Percentiles rank a stretch among this genome's conserved stretches.
Evolutionary conservation across 768 basidiomycete species (phyloP).

Genomic region (Lyophyllum decastes): DNA sequence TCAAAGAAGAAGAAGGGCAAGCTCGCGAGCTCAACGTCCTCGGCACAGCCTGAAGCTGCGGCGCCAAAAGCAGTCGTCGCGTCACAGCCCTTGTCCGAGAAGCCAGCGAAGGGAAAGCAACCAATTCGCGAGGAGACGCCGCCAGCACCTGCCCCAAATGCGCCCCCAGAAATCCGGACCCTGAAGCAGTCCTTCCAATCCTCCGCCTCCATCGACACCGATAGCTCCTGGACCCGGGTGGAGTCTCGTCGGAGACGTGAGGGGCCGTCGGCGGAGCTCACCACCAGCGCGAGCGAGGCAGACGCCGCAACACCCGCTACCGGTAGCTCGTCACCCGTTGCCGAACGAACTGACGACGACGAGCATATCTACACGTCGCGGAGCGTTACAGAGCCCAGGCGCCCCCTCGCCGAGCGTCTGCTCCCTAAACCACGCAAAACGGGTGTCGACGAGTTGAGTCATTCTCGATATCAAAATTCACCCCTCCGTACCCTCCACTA

Average conservation of each 20-base stretch:
- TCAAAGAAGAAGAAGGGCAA: constrained; percentile 39
- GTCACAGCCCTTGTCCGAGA: constrained; percentile 1
- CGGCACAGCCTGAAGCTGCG: background rate
- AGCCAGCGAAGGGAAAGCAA: constrained; percentile 1
- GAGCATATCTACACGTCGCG: constrained; percentile 24
- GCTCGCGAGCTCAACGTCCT: constrained; percentile 9
- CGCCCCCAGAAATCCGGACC: constrained; percentile 19
- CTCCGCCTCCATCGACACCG: constrained; percentile 47
- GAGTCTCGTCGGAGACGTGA: constrained; percentile 37
- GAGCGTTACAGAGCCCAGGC: constrained; percentile 28
- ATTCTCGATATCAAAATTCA: background rate
- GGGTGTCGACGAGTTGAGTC: constrained; percentile 67
- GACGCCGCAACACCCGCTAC: constrained; percentile 47
- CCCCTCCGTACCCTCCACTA: too few species aligned
- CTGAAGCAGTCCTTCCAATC: constrained; percentile 27
- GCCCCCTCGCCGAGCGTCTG: constrained; percentile 61
- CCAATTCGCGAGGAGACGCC: constrained; percentile 6
- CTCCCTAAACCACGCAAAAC: constrained; percentile 68
- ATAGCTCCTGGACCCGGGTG: constrained; percentile 76
- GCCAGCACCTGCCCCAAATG: constrained; percentile 12
- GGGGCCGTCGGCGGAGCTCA: constrained; percentile 31
- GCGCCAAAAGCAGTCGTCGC: background rate
- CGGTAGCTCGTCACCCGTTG: constrained; percentile 38
- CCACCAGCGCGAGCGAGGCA: constrained; percentile 54
- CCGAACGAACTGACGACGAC: constrained; percentile 32